Base-by-base conservation (phyloP, 306 rosid genomes). In the Rubus idaeus region DNA sequence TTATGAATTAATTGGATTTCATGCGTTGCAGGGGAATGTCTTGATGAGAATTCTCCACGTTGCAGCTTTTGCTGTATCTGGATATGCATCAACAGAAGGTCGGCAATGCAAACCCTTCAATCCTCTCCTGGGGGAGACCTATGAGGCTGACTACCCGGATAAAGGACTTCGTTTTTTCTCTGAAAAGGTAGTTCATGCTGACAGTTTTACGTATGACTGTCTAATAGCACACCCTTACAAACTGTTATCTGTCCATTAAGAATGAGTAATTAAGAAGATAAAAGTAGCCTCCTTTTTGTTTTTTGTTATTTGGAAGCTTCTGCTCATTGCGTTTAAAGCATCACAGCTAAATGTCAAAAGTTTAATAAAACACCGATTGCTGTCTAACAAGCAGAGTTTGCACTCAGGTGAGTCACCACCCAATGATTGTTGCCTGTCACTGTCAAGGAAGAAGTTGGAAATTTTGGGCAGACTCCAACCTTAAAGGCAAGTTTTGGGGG, bases 31-130 rank as follows among this genome's bases (percentile, higher is more conserved):
- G 99, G 99, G 97, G 73, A 83, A 92, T 82, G 97, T 92, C 78
- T 88, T 95, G 89, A 89, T 95, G 99, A 92, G 98, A 81, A 92
- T 95, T 79, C 87, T 95, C 73, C 87, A 88, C 68, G 80, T 91
- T 75, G 99, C 97, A 75, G 96, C 99, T 77, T 92, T 95, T 89
- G 97, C 98, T 78, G 97, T 95, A 74, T 95, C 99, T 79, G 90
- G 99, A 74, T 95, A 95, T 86, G 96, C 99, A 7, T 95, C 98
- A 63, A 95, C 99, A 44, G 92, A 95, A 89, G 99, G 99, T 21
- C 91, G 99, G 60, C 99, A 92, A 71, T 95, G 99, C 84, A 95
- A 95, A 87, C 99, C 99, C 78, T 95, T 95, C 83, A 92, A 95
- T 86, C 99, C 98, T 81, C 90, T 95, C 60, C 97, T 95, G 44